Evolutionary conservation across 768 basidiomycete genomes (phyloP).

Genomic region (Nevesoporus exiguus): DNA sequence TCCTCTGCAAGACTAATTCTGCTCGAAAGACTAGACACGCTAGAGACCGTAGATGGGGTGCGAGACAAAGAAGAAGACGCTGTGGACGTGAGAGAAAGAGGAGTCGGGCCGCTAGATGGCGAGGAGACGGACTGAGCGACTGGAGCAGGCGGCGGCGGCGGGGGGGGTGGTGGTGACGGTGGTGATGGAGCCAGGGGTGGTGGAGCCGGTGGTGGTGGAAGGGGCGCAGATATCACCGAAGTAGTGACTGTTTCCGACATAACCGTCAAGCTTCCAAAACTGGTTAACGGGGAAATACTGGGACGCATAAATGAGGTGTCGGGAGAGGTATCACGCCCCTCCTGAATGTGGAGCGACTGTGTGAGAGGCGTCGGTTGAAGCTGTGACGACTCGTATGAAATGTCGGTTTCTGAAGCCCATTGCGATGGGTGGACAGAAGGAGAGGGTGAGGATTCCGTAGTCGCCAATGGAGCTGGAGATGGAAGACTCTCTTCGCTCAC

Average conservation of each 20-base stretch:
- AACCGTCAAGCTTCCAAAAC: constrained; percentile 32
- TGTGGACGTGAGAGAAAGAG: constrained; percentile 30
- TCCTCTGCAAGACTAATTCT: constrained; percentile 35
- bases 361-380: constrained; percentile 68
- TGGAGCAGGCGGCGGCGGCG: neutral
- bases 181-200: neutral
- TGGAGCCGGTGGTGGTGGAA: neutral
- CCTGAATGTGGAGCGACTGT: constrained; percentile 47
- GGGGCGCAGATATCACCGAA: constrained; percentile 14
- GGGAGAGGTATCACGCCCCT: constrained; percentile 60
- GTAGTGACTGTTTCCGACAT: constrained; percentile 33
- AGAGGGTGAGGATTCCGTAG: constrained; percentile 36
- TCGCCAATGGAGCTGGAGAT: constrained; percentile 34
- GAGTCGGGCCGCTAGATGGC: constrained; percentile 33
- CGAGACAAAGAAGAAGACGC: constrained; percentile 33
- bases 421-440: constrained; percentile 40
- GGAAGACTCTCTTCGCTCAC: constrained; percentile 29
- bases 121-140: constrained; percentile 22
- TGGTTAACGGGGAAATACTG: constrained; percentile 40
- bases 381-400: constrained; percentile 76
- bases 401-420: constrained; percentile 64
- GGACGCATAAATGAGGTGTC: constrained; percentile 75
- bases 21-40: constrained; percentile 44
- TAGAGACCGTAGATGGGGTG: constrained; percentile 38
- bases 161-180: neutral